Conservation (phyloP, 2,329 filamentous ascomycete genomes). For the Fusarium domesticum region DNA sequence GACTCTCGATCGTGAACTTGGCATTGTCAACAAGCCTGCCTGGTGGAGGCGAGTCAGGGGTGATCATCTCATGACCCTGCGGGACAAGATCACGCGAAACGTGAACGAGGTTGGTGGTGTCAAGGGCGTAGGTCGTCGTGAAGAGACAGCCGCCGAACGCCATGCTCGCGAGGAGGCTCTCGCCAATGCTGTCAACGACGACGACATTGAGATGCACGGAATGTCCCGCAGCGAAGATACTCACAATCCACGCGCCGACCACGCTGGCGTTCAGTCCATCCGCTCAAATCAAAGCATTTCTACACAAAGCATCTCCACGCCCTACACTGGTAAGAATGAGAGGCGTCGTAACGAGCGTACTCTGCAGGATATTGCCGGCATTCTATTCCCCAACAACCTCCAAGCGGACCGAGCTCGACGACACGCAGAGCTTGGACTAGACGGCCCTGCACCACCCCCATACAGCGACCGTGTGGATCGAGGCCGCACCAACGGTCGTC, state of each 20-base stretch:
- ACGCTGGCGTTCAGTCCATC: constrained; percentile 30
- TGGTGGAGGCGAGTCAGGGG: constrained; percentile 62
- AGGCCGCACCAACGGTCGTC: constrained; percentile 27
- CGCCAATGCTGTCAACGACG: constrained; percentile 28
- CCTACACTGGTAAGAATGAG: constrained; percentile 44
- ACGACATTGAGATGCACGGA: constrained; percentile 41
- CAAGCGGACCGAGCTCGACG: constrained; percentile 34
- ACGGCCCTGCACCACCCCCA: constrained; percentile 44
- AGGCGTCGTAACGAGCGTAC: constrained; percentile 45
- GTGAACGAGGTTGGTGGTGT: constrained; percentile 54
- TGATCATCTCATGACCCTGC: constrained; percentile 44
- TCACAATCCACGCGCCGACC: constrained; percentile 32
- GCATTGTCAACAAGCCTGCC: constrained; percentile 57
- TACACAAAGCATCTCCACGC: constrained; percentile 11
- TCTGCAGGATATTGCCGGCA: constrained; percentile 41
- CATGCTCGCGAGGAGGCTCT: constrained; percentile 33
- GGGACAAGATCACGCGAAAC: constrained; percentile 53
- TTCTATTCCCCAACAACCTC: constrained; percentile 48
- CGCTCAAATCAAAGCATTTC: constrained; percentile 10
- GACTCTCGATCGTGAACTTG: constrained; percentile 57
- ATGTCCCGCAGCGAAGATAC: constrained; percentile 22
- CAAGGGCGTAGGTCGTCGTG: constrained; percentile 41
- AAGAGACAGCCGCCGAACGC: constrained; percentile 41
- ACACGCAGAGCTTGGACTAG: constrained; percentile 40
- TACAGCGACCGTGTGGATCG: constrained; percentile 32